Base-by-base conservation (phyloP, 2,329 filamentous ascomycete genomes). In the Penicillium sp. region DNA sequence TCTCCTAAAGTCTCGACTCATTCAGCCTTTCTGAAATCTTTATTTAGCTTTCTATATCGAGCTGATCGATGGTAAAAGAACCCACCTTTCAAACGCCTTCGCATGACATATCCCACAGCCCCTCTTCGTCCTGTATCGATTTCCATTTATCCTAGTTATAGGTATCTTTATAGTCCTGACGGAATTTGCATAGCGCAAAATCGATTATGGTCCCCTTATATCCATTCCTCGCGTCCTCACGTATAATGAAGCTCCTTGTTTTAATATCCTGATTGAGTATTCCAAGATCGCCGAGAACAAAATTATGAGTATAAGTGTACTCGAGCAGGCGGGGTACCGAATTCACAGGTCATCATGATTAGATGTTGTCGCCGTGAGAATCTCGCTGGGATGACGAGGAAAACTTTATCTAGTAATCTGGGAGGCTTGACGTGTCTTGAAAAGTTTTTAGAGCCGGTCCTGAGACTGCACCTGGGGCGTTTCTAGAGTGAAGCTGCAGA, bases 181-280 rank as follows among this genome's bases (percentile, higher is more conserved):
- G 35, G n/a, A 37, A 57, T 17, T 48, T 51, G 43, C 46, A 55
- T 7, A 55, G 30, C 11, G 51, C 55, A 35, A 55, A 55, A 37
- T 58, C 55, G 16, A 51, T 51, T 51, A 55, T 58, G 19, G 19
- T 22, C 17, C 48, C 46, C 14, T 58, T 48, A 25, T 33, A 55
- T 48, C 35, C 17, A n/a, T 50, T 55, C 8, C 12, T 33, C 45
- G 6, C 22, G 31, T 25, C 31, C 30, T 35, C 17, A 22, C 17
- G 12, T 25, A 48, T 22, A 28, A 48, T 48, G 11, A 48, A 48
- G 33, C n/a, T 37, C 35, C 35, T 37, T 37, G 35, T 37, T 37
- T 37, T 37, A 17, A 37, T 9, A 37, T 37, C 35, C 35, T 19
- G n/a, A 37, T 17, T 37, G 17, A 37, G 22, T 37, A 37, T 37